phyloP scores from a whole-genome alignment of 225 moss, liverwort and hornwort species.

The Pleurozium schreberi region DNA sequence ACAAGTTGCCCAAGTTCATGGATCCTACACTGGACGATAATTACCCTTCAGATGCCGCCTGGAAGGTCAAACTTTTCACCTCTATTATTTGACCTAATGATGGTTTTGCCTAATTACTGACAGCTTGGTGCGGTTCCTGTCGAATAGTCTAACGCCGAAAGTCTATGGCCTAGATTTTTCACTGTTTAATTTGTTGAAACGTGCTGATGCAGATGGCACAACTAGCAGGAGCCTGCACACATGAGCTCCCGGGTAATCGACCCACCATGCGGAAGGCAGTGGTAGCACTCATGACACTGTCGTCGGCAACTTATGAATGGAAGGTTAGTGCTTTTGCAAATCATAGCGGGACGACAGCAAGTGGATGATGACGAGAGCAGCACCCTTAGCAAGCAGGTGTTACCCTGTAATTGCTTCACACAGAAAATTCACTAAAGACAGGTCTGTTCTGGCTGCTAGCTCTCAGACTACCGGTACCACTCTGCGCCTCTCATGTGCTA shows the following conservation, averaged over 20 bases:
- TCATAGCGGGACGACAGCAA: neutral
- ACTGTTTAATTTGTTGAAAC: neutral
- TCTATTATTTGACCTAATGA: neutral
- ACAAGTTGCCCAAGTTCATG: constrained; percentile 35
- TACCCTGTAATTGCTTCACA: neutral
- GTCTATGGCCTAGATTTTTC: neutral
- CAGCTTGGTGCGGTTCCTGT: neutral
- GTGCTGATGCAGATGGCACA: constrained; percentile 45
- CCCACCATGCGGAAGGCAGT: constrained; percentile 72
- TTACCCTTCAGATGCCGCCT: constrained; percentile 56
- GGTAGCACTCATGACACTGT: constrained; percentile 70
- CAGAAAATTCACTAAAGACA: neutral
- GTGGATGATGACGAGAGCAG: neutral
- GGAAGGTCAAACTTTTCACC: constrained; percentile 39
- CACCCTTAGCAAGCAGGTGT: neutral
- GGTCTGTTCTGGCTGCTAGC: neutral
- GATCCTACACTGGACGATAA: constrained; percentile 47
- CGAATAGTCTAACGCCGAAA: neutral
- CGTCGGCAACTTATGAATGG: constrained; percentile 61
- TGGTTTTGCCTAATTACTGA: neutral
- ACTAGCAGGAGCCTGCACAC: constrained; percentile 67
- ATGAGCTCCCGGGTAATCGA: constrained; percentile 44
- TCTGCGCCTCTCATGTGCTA: neutral
- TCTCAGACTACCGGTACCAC: neutral
- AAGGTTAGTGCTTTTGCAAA: constrained; percentile 23